Evolutionary conservation across 148 eudicot genomes (phyloP).

Genomic region (Polygonum aviculare): DNA sequence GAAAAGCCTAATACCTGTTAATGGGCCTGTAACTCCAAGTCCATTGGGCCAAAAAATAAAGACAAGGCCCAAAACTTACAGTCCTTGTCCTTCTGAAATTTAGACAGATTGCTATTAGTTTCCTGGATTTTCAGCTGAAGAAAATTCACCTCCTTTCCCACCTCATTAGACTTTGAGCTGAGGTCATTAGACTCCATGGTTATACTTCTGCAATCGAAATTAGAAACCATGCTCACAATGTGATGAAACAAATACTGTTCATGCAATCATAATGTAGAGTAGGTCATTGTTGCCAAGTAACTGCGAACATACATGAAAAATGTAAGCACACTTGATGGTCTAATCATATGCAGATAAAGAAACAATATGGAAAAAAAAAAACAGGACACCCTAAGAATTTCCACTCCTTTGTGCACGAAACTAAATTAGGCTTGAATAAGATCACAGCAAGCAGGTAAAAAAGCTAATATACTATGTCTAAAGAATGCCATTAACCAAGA

Average conservation of each 20-base stretch:
- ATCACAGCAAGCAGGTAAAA: not conserved
- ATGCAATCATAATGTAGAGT: not conserved
- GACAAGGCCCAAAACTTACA: constrained; percentile 35
- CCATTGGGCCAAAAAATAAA: no score
- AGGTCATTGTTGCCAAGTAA: not conserved
- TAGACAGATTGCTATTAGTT: constrained; percentile 39
- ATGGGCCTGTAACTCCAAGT: not conserved
- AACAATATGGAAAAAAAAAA: not conserved
- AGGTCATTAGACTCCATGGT: constrained; percentile 53
- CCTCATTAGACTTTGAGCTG: constrained; percentile 59
- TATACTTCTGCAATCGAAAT: constrained; percentile 35
- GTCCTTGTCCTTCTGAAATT: constrained; percentile 60
- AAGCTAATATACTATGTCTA: not conserved
- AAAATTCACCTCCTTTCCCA: constrained; percentile 67
- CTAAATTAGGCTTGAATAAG: not conserved
- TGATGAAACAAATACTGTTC: not conserved
- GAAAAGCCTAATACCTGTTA: no score
- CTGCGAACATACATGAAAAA: not conserved
- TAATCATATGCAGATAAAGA: not conserved
- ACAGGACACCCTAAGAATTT: not conserved
- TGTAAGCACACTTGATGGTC: not conserved
- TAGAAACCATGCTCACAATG: not conserved
- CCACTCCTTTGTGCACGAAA: no score
- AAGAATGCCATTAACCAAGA: not conserved
- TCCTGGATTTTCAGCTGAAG: constrained; percentile 72